phyloP scores from a whole-genome alignment of 148 eudicot species.

The Rhododendron ovatum region DNA sequence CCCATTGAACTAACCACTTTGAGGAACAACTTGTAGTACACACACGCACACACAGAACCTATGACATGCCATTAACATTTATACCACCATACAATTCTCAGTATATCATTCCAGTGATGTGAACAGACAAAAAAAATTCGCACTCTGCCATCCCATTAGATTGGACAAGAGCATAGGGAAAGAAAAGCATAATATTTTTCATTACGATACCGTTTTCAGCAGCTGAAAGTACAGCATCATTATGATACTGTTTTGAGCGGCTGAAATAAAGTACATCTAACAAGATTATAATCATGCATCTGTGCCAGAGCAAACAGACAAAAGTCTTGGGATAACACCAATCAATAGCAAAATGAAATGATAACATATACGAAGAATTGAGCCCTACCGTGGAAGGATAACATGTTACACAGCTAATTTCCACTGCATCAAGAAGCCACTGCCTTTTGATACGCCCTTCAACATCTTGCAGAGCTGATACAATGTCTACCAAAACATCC shows the following conservation, averaged over 20 bases:
- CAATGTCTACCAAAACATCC: slow-evolving; percentile 65
- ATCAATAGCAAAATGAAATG: neutral
- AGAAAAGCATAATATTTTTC: neutral
- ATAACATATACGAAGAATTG: neutral
- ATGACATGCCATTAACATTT: neutral
- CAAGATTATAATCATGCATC: neutral
- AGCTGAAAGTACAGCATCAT: neutral
- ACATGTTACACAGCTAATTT: slow-evolving; percentile 76
- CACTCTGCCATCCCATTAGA: neutral
- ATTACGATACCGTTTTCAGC: neutral
- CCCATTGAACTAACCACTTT: neutral
- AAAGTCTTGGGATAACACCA: neutral
- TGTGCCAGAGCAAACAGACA: neutral
- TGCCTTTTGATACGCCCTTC: slow-evolving; percentile 61
- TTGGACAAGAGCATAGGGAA: neutral
- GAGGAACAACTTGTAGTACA: neutral
- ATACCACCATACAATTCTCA: neutral
- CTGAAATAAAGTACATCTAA: neutral
- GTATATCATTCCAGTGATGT: neutral
- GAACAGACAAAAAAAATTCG: neutral
- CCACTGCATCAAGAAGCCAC: slow-evolving; percentile 78
- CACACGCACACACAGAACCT: neutral
- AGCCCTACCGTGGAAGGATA: slow-evolving; percentile 76
- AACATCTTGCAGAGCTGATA: slow-evolving; percentile 52
- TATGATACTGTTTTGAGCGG: neutral